These are phyloP conservation scores for Chondrostereum purpureum DNA, from an alignment of 1,284 basidiomycete genomes.

Conservation along the genomic window DNA sequence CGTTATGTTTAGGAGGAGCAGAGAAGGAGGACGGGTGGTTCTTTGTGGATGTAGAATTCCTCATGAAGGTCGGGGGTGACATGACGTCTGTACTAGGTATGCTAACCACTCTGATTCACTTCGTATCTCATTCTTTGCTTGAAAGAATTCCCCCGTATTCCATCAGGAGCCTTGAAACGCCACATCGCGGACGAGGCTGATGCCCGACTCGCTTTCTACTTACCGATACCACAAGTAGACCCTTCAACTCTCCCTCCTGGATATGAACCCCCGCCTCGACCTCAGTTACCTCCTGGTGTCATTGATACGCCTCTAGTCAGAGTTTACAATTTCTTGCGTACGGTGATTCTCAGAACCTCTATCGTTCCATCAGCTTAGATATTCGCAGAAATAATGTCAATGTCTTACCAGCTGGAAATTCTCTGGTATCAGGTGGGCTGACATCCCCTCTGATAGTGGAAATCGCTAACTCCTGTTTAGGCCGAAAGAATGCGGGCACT, in stretches of 20 bases:
- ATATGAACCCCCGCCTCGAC: slow-evolving; percentile 39
- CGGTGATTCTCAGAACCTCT: slow-evolving; percentile 21
- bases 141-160: slow-evolving; percentile 71
- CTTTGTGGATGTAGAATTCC: slow-evolving; percentile 71
- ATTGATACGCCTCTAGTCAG: slow-evolving; percentile 74
- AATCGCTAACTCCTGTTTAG: slow-evolving; percentile 25
- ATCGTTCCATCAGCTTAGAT: not conserved
- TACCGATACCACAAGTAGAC: slow-evolving; percentile 38
- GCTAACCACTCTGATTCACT: not conserved
- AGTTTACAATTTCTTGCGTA: slow-evolving; percentile 76
- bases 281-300: slow-evolving; percentile 51
- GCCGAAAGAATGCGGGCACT: slow-evolving; percentile 67
- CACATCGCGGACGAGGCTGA: slow-evolving; percentile 71
- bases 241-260: slow-evolving; percentile 32
- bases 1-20: slow-evolving; percentile 66
- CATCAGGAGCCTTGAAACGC: slow-evolving; percentile 55
- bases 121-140: slow-evolving; percentile 3
- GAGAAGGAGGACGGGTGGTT: slow-evolving; percentile 73
- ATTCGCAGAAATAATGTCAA: slow-evolving; percentile 69
- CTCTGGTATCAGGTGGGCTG: slow-evolving; percentile 66
- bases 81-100: slow-evolving; percentile 63
- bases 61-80: slow-evolving; percentile 70
- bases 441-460: not conserved
- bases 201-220: slow-evolving; percentile 54
- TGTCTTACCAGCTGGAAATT: slow-evolving; percentile 81